These are phyloP conservation scores for Suhomyces taliae DNA, from an alignment of 1,139 yeast genomes.

Conservation along the genomic window DNA sequence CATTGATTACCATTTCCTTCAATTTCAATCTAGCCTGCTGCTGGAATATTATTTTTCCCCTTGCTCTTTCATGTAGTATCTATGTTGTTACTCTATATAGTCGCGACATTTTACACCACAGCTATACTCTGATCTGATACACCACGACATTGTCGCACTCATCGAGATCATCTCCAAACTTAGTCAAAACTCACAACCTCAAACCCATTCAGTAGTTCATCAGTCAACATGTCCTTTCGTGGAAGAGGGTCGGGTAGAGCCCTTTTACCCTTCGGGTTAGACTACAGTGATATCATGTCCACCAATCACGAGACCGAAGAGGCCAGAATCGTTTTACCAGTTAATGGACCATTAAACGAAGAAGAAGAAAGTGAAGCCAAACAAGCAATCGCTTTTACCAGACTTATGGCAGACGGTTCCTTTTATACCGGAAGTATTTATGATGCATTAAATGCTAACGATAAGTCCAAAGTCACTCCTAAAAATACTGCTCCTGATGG, in stretches of 20 bases:
- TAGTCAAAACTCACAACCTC: not conserved
- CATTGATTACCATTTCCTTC: too few species aligned
- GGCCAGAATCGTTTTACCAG: conserved; percentile 56
- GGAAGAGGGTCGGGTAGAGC: conserved; percentile 24
- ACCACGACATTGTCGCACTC: not conserved
- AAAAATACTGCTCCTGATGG: conserved; percentile 45
- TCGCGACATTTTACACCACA: not conserved
- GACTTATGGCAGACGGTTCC: conserved; percentile 69
- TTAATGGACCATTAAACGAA: conserved; percentile 60
- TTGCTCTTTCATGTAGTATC: too few species aligned
- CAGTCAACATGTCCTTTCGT: conserved; percentile 17
- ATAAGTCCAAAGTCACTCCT: conserved; percentile 9
- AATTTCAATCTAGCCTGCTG: too few species aligned
- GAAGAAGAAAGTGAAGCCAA: conserved; percentile 62
- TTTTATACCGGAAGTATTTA: conserved; percentile 64
- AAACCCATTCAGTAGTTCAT: not conserved
- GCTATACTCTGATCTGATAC: not conserved
- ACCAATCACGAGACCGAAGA: conserved; percentile 33
- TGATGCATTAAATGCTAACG: conserved; percentile 18
- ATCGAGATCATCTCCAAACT: not conserved
- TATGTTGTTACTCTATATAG: too few species aligned
- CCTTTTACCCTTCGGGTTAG: conserved; percentile 66
- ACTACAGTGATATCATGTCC: conserved; percentile 55
- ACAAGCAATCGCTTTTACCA: conserved; percentile 60
- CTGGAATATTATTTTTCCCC: too few species aligned